These are phyloP conservation scores for Exophiala alcalophila DNA, from an alignment of 2,329 filamentous ascomycete species.

Conservation along the genomic window DNA sequence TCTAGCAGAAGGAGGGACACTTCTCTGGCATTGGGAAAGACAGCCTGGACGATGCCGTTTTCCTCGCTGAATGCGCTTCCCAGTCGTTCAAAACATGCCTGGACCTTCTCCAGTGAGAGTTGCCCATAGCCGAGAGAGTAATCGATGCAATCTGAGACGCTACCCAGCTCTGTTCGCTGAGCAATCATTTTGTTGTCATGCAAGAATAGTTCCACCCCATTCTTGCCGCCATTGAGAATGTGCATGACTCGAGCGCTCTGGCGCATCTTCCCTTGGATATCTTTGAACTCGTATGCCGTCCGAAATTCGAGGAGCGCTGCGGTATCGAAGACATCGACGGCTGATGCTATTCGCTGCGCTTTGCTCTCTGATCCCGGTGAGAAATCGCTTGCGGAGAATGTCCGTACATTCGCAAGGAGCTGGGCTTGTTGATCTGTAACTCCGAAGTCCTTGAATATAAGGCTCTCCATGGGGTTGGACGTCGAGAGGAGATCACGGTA, in stretches of 20 bases:
- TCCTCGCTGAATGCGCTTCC: constrained; percentile 79
- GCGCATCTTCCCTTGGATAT: constrained; percentile 84
- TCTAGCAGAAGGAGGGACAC: constrained; percentile 78
- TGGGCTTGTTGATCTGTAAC: constrained; percentile 87
- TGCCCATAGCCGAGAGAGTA: constrained; percentile 56
- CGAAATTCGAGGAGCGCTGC: constrained; percentile 90
- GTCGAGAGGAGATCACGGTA: constrained; percentile 77
- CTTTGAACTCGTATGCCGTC: constrained; percentile 82
- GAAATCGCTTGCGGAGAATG: constrained; percentile 78
- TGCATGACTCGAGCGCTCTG: constrained; percentile 84
- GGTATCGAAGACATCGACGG: constrained; percentile 82
- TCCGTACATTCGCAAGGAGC: constrained; percentile 76
- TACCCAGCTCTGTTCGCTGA: constrained; percentile 67
- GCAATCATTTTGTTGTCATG: constrained; percentile 83
- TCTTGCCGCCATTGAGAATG: constrained; percentile 73
- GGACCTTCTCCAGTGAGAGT: constrained; percentile 75
- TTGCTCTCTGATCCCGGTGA: constrained; percentile 69
- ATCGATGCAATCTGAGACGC: constrained; percentile 78
- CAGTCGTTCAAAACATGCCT: constrained; percentile 74
- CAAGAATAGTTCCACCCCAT: constrained; percentile 79
- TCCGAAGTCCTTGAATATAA: constrained; percentile 80
- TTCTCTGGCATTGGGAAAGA: constrained; percentile 69
- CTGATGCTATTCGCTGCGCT: constrained; percentile 68
- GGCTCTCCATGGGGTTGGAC: constrained; percentile 63
- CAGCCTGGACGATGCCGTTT: constrained; percentile 70